phyloP scores from a whole-genome alignment of 352 stramenopile genomes.

The Phytophthora idaei region DNA sequence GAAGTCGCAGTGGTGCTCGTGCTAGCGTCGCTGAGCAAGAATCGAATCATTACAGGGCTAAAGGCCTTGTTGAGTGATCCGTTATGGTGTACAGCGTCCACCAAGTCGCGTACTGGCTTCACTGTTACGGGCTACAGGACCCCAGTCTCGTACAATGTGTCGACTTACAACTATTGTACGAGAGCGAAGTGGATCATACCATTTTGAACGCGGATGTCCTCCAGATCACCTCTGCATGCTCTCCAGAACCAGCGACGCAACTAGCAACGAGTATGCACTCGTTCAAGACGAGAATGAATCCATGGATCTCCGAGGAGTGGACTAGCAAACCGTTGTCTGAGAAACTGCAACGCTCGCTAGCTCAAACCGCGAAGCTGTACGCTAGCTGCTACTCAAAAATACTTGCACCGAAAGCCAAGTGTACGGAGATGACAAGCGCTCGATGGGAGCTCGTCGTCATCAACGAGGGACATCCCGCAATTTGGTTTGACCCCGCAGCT shows the following conservation, averaged over 20 bases:
- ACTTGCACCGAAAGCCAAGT: not conserved
- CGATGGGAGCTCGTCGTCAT: constrained; percentile 34
- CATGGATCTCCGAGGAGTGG: not conserved
- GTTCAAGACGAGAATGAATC: constrained; percentile 18
- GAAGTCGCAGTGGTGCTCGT: constrained; percentile 22
- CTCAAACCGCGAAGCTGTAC: constrained; percentile 24
- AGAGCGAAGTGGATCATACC: constrained; percentile 11
- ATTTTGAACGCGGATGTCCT: constrained; percentile 21
- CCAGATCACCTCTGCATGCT: constrained; percentile 19
- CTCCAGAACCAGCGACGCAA: not conserved
- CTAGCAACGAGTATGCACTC: constrained; percentile 18
- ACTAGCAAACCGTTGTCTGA: not conserved
- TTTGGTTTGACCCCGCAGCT: constrained; percentile 41
- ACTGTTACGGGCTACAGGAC: constrained; percentile 14
- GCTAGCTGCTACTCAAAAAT: constrained; percentile 14
- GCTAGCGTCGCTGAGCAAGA: constrained; percentile 14
- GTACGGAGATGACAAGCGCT: constrained; percentile 25
- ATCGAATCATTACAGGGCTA: constrained; percentile 19
- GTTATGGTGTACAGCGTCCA: constrained; percentile 31
- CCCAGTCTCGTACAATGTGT: constrained; percentile 35
- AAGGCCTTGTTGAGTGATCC: constrained; percentile 15
- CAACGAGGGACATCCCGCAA: constrained; percentile 14
- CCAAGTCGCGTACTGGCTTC: constrained; percentile 22
- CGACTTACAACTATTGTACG: constrained; percentile 42
- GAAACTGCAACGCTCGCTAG: constrained; percentile 6